These are phyloP conservation scores for Rhodomyrtus psidioides DNA, from an alignment of 441 rosid species.

Conservation along the genomic window DNA sequence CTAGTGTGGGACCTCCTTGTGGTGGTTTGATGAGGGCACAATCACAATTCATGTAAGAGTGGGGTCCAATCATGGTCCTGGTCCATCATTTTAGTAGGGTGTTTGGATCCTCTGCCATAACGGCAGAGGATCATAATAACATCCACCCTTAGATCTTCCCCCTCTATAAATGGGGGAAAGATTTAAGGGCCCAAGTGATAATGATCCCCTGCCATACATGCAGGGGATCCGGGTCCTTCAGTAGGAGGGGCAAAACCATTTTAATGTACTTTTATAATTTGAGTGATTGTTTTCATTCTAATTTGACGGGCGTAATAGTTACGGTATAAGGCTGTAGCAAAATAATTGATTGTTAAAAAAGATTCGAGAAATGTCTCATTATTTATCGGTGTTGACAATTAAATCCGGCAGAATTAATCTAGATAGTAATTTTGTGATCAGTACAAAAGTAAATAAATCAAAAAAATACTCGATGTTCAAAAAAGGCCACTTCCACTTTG, in stretches of 20 bases:
- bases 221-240: too few relatives aligned
- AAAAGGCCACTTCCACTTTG: not conserved
- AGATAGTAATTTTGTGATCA: not conserved
- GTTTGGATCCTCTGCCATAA: too few relatives aligned
- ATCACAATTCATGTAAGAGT: not conserved
- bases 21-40: constrained; percentile 38
- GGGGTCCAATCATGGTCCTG: not conserved
- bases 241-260: not conserved
- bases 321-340: not conserved
- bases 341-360: not conserved
- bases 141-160: too few relatives aligned
- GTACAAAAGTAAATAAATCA: not conserved
- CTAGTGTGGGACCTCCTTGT: constrained; percentile 33
- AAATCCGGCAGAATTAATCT: not conserved
- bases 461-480: not conserved
- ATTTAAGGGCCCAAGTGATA: too few relatives aligned
- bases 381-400: not conserved
- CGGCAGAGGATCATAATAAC: too few relatives aligned
- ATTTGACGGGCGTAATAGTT: not conserved
- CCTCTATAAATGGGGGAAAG: too few relatives aligned
- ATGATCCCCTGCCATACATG: too few relatives aligned
- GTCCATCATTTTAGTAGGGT: not conserved
- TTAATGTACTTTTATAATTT: not conserved
- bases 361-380: not conserved
- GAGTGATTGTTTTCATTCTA: not conserved